Conservation (phyloP, 139 green algal species). For the Volvox africanus region DNA sequence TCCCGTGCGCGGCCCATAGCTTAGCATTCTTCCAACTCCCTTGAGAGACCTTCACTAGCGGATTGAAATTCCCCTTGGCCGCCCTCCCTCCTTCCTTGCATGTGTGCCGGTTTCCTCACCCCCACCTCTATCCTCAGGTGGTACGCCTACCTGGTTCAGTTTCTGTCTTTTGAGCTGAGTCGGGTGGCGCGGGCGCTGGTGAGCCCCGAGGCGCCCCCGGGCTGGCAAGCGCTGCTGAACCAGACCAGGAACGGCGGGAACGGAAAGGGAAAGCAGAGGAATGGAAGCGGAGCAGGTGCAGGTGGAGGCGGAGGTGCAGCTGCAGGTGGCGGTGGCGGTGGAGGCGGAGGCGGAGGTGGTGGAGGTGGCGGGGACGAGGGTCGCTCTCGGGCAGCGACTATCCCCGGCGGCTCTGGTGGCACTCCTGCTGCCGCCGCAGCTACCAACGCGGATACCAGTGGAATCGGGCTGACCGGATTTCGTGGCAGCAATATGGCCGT, state of each 20-base stretch:
- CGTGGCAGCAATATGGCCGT: no score
- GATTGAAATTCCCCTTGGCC: no score
- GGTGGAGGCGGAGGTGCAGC: background rate
- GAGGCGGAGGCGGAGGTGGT: background rate
- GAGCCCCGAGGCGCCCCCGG: background rate
- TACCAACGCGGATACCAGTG: no score
- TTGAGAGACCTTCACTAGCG: no score
- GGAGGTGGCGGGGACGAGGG: background rate
- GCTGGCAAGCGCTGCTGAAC: background rate
- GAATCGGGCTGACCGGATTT: no score
- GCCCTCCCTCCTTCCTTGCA: no score
- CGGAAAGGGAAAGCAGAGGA: background rate
- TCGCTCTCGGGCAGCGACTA: background rate
- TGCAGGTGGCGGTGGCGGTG: background rate
- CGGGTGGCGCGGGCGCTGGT: background rate
- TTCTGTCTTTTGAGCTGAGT: constrained; percentile 17
- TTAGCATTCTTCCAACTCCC: no score
- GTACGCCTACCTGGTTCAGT: constrained; percentile 45
- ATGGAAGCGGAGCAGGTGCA: background rate
- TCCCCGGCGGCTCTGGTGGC: no score
- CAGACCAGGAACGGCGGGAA: background rate
- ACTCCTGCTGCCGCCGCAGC: no score
- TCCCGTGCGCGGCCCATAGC: no score
- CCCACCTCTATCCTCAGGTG: background rate
- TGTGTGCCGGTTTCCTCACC: no score